These are phyloP conservation scores for Pleurotus tuoliensis DNA, from an alignment of 768 basidiomycete species.

Conservation along the genomic window DNA sequence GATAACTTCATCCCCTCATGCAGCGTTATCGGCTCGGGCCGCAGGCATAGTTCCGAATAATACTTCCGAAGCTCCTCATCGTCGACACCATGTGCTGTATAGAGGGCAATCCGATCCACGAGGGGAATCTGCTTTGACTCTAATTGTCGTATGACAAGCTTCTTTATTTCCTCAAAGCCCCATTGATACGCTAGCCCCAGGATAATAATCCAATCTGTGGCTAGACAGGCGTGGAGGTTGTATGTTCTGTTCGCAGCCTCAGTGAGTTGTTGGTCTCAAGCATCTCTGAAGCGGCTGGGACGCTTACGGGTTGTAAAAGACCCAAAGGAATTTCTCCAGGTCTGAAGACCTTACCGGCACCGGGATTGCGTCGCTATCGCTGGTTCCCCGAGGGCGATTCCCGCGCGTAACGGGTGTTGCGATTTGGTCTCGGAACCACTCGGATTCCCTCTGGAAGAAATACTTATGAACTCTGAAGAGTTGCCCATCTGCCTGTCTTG, in stretches of 20 bases:
- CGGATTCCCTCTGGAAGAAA: slow-evolving; percentile 62
- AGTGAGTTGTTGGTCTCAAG: not conserved
- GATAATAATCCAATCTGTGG: slow-evolving; percentile 52
- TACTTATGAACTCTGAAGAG: slow-evolving; percentile 57
- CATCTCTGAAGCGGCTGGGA: not conserved
- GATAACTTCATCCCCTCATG: slow-evolving; percentile 57
- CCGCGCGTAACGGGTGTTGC: slow-evolving; percentile 25
- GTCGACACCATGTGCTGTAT: slow-evolving; percentile 38
- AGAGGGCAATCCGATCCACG: slow-evolving; percentile 50
- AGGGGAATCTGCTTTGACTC: slow-evolving; percentile 34
- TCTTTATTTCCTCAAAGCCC: slow-evolving; percentile 48
- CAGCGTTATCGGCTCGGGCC: slow-evolving; percentile 45
- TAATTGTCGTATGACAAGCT: slow-evolving; percentile 52
- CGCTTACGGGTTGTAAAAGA: slow-evolving; percentile 53
- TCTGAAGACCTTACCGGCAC: slow-evolving; percentile 31
- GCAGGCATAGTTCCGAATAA: slow-evolving; percentile 50
- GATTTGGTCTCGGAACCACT: slow-evolving; percentile 38
- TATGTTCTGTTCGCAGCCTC: slow-evolving; percentile 37
- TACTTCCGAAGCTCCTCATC: slow-evolving; percentile 46
- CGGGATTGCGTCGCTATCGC: slow-evolving; percentile 37
- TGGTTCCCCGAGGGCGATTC: slow-evolving; percentile 28
- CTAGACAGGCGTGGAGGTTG: slow-evolving; percentile 46
- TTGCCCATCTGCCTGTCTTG: slow-evolving; percentile 47
- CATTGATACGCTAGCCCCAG: slow-evolving; percentile 51
- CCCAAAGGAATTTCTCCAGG: slow-evolving; percentile 47